Evolutionary conservation across 2,329 filamentous ascomycete genomes (phyloP), one percentile per base, ranked within the genome.

Genomic region (Fusarium acutatum): DNA sequence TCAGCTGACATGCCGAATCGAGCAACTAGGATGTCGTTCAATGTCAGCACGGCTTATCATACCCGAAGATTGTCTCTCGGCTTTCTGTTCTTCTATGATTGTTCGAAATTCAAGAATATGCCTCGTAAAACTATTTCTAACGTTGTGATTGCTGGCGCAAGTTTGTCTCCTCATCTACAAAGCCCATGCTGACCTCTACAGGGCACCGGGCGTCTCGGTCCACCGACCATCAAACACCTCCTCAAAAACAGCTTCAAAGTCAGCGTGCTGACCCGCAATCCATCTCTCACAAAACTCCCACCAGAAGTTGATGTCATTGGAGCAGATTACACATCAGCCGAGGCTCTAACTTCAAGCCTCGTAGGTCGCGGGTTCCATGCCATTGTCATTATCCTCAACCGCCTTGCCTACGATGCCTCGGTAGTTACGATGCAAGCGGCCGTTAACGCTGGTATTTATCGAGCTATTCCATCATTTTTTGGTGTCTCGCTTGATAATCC

Each of bases 191-290:
- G 2, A 52, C n/a, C 12, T 20, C 7, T 22, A 7, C 5, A 60
- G 44, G 53, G 38, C 3, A 72, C 66, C 18, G 57, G 68, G 4
- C 43, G 68, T 12, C 72, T 74, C 26, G 53, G 49, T 1, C 61
- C 67, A 12, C 13, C 56, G 0, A 54, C 40, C 1, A 37, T 61
- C 18, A 58, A 46, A 12, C 8, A 71, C 5, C 22, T 57, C 3
- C 24, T 58, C 8, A 26, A 18, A 5, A 49, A 53, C 2, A 35
- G 44, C 1, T 61, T 71, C 44, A 58, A 50, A 12, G 54, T 70
- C 30, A 41, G 53, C 8, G 53, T 70, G 13, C 49, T 70, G 6
- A 70, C 66, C 1, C 67, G 60, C 1, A 13, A 47, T 15, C 28
- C 49, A 9, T 20, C 34, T 6, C 34, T 26, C 0, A 44, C 41